Percentiles rank a stretch among this genome's conserved stretches.
Conservation (phyloP, 2,329 filamentous ascomycete species). For the Tolypocladium guangdongense region DNA sequence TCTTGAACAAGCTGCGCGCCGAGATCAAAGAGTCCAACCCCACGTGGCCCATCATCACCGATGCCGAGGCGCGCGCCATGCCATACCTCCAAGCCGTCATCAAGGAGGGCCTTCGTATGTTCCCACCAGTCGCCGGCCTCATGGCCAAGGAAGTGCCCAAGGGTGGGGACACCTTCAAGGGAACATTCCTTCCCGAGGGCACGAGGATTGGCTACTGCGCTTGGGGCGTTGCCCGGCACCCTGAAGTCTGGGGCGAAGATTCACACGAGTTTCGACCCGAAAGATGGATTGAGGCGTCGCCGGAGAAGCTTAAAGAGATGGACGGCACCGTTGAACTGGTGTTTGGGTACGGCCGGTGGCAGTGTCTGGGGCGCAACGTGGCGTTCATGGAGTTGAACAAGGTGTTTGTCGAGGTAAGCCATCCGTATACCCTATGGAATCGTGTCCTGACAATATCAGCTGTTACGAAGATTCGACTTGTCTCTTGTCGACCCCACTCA, state of each 20-base stretch:
- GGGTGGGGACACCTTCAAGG: conserved; percentile 19
- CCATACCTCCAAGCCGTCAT: conserved; percentile 39
- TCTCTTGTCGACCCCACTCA: conserved; percentile 17
- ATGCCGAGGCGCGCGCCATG: conserved; percentile 22
- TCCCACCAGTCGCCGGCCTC: conserved; percentile 23
- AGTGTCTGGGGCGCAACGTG: conserved; percentile 26
- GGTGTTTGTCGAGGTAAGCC: conserved; percentile 28
- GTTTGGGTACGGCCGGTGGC: conserved; percentile 27
- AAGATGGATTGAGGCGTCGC: conserved; percentile 23
- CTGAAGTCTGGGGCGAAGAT: conserved; percentile 24
- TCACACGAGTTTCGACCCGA: conserved; percentile 22
- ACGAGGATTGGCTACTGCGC: conserved; percentile 21
- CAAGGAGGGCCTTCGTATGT: conserved; percentile 32
- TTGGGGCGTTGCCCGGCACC: conserved; percentile 22
- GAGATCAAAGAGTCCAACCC: conserved; percentile 11
- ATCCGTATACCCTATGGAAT: not conserved
- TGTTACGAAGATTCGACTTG: conserved; percentile 20
- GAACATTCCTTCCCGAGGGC: conserved; percentile 19
- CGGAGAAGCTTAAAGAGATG: conserved; percentile 20
- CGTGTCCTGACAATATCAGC: conserved; percentile 6
- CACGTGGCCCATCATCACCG: conserved; percentile 14
- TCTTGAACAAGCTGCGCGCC: conserved; percentile 31
- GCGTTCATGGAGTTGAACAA: conserved; percentile 29
- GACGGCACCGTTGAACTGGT: conserved; percentile 25
- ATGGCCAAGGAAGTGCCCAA: conserved; percentile 24